A percentile compares a stretch with the other conserved stretches of the same genome.
phyloP scores from a whole-genome alignment of 306 rosid species.

The Fragaria nilgerrensis region DNA sequence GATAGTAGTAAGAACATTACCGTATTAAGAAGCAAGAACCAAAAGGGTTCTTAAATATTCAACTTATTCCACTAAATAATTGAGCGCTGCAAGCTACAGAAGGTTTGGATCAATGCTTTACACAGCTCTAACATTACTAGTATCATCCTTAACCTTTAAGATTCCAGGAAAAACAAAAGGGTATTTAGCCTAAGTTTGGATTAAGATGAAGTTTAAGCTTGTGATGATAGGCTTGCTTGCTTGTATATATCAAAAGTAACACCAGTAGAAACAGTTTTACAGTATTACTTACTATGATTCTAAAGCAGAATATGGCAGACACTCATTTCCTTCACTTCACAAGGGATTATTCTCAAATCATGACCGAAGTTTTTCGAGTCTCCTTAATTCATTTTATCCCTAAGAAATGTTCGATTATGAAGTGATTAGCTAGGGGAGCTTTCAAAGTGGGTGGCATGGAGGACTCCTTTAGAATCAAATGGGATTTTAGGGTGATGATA shows the following conservation, averaged over 20 bases:
- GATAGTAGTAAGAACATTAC: not conserved
- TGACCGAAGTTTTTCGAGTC: not conserved
- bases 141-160: not conserved
- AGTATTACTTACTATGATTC: not conserved
- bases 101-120: slow-evolving; percentile 3
- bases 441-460: not conserved
- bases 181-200: not conserved
- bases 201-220: not conserved
- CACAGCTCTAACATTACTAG: not conserved
- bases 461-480: not conserved
- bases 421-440: not conserved
- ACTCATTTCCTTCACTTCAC: not conserved
- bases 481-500: not conserved
- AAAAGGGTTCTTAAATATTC: not conserved
- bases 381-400: not conserved
- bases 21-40: not conserved
- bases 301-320: not conserved
- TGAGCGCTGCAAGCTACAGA: not conserved
- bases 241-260: not conserved
- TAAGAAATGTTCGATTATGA: not conserved
- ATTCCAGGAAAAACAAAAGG: not conserved
- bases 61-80: not conserved
- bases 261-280: not conserved
- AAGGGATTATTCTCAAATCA: not conserved
- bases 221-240: not conserved